A percentile compares a stretch with the other conserved stretches of the same genome.
phyloP scores from a whole-genome alignment of 345 rosid genomes.

The Cochlearia excelsa region DNA sequence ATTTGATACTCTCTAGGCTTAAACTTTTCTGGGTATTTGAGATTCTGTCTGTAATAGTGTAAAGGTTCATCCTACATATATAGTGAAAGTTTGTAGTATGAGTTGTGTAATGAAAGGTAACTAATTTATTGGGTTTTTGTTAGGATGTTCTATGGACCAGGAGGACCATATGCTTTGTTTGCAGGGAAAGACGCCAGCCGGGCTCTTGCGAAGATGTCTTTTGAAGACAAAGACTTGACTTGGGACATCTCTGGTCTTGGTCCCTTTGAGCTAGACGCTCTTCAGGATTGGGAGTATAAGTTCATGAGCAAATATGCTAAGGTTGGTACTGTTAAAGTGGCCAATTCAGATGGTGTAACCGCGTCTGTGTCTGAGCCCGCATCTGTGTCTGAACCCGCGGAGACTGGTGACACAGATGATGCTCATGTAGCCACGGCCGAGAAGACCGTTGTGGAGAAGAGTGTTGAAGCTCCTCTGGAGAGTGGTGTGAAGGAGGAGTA shows the following conservation, averaged over 20 bases:
- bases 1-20: not conserved
- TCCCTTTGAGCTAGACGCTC: conserved; percentile 88
- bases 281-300: conserved; percentile 99
- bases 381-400: conserved; percentile 40
- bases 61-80: not conserved
- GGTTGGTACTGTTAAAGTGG: conserved; percentile 72
- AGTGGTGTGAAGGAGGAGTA: conserved; percentile 26
- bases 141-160: conserved; percentile 99
- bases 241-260: conserved; percentile 95
- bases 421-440: conserved; percentile 18
- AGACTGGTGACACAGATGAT: conserved; percentile 38
- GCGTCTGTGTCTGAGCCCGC: conserved; percentile 47
- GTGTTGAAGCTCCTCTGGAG: conserved; percentile 20
- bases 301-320: conserved; percentile 94
- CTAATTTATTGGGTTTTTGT: conserved; percentile 24
- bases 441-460: conserved; percentile 15
- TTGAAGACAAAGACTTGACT: conserved; percentile 86
- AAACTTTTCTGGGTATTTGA: not conserved
- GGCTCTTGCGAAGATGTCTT: conserved; percentile 99
- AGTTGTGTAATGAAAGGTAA: conserved; percentile 10
- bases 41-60: conserved; percentile 1
- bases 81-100: not conserved
- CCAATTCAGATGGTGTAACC: conserved; percentile 47
- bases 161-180: conserved; percentile 93
- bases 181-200: conserved; percentile 97